Evolutionary conservation across 352 stramenopile species (phyloP), one percentile per base, ranked within the genome.

Genomic region (Pythium oligandrum): DNA sequence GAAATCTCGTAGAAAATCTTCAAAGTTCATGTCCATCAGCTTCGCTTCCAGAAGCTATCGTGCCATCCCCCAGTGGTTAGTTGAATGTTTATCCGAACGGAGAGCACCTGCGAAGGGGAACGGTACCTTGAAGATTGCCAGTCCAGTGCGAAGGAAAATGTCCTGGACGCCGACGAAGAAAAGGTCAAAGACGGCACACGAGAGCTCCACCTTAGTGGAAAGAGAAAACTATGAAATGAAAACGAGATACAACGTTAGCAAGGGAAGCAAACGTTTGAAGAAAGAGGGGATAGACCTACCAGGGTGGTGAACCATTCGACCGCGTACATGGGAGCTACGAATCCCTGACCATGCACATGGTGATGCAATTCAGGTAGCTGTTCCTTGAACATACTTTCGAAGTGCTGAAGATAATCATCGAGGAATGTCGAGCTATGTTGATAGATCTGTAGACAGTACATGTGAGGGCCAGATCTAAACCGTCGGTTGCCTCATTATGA

Each of bases 271-370:
- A 44, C 40, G n/a, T 6, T 37, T n/a, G 2, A 4, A 8, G 8
- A 31, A 17, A 52, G 12, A 46, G 1, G 43, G 7, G 44, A 40
- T 35, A 4, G 3, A 61, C 42, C 2, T 45, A 86, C 75, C 61
- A 95, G 59, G 31, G 84, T 95, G 10, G 84, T 95, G 54, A 95
- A 93, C 84, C 84, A 95, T 47, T 95, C 84, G 48, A 95, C 88
- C 47, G 80, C 83, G 53, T 90, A 95, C 76, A 95, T 89, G 6
- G 81, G 75, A 32, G 90, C 68, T 6, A 63, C 58, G 54, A 95
- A 95, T 7, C 84, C 84, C 48, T 88, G 79, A 1, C 56, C 61
- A 0, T 80, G 52, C 17, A 95, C 51, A 37, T 91, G 82, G 1
- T 66, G 57, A 39, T 84, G 70, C 5, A 95, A 52, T 48, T 88